These are phyloP conservation scores for Musa balbisiana DNA, from an alignment of 202 grass and related monocot genomes.

Conservation along the genomic window DNA sequence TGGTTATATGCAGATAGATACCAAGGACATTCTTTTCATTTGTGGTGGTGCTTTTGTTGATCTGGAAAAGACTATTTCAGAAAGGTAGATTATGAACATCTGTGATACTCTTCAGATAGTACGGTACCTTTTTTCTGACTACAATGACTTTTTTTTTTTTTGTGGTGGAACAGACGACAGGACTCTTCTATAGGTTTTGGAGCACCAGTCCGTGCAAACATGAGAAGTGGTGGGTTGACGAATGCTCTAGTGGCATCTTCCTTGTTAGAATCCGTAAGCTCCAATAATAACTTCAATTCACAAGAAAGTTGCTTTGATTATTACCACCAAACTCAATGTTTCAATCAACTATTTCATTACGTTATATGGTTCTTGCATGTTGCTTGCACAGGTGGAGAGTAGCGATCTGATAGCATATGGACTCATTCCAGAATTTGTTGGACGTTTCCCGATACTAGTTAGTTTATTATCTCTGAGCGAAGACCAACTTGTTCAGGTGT, in stretches of 20 bases:
- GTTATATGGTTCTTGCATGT: not conserved
- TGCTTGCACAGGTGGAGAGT: slow-evolving; percentile 76
- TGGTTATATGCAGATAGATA: slow-evolving; percentile 75
- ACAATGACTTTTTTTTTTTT: not conserved
- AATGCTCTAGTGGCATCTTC: slow-evolving; percentile 61
- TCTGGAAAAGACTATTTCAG: slow-evolving; percentile 99
- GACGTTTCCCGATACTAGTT: slow-evolving; percentile 89
- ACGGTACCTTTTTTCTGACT: not conserved
- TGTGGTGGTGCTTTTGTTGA: slow-evolving; percentile 97
- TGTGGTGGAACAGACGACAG: slow-evolving; percentile 6
- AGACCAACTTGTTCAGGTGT: slow-evolving; percentile 91
- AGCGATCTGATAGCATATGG: slow-evolving; percentile 96
- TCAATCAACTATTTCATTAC: not conserved
- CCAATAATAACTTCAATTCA: slow-evolving; percentile 6
- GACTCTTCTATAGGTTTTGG: slow-evolving; percentile 99
- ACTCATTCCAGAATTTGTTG: slow-evolving; percentile 98
- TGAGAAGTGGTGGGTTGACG: slow-evolving; percentile 59
- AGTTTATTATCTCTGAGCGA: slow-evolving; percentile 80
- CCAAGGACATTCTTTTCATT: slow-evolving; percentile 99
- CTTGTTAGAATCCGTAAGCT: slow-evolving; percentile 92
- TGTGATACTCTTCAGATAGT: not conserved
- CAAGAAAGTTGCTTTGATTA: not conserved
- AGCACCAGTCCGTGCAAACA: slow-evolving; percentile 76
- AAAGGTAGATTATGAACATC: slow-evolving; percentile 53
- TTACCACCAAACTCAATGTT: no score